Evolutionary conservation across 768 basidiomycete genomes (phyloP).

Genomic region (Psilocybe subaeruginosa): DNA sequence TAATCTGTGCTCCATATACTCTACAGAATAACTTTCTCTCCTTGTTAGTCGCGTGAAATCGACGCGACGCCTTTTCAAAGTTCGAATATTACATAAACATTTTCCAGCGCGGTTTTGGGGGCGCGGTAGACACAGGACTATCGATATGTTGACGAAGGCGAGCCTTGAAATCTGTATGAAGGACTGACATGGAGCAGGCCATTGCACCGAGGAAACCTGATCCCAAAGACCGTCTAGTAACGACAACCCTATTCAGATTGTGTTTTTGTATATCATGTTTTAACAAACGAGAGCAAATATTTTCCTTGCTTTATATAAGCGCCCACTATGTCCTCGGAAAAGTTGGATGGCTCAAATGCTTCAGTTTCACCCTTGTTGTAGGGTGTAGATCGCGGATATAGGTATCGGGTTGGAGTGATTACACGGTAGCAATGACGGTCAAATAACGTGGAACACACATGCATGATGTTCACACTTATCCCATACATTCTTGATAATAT

Average conservation of each 20-base stretch:
- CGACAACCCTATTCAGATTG: slow-evolving; percentile 19
- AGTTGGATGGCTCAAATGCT: slow-evolving; percentile 13
- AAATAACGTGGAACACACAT: too few species aligned
- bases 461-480: too few species aligned
- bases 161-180: slow-evolving; percentile 18
- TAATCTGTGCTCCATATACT: too few species aligned
- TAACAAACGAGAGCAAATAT: slow-evolving; percentile 30
- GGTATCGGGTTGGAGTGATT: slow-evolving; percentile 35
- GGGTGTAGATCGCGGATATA: slow-evolving; percentile 33
- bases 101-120: too few species aligned
- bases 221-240: slow-evolving; percentile 35
- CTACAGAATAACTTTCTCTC: too few species aligned
- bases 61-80: too few species aligned
- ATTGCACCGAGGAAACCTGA: slow-evolving; percentile 24
- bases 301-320: slow-evolving; percentile 29
- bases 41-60: too few species aligned
- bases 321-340: slow-evolving; percentile 16
- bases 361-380: slow-evolving; percentile 27
- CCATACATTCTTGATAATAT: too few species aligned
- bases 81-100: too few species aligned
- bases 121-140: too few species aligned
- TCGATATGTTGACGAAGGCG: slow-evolving; percentile 16
- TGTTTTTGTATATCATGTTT: slow-evolving; percentile 25
- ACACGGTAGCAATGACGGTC: slow-evolving; percentile 19
- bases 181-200: slow-evolving; percentile 21